phyloP scores from a whole-genome alignment of 2,329 filamentous ascomycete species.

The Aspergillus japonicus region DNA sequence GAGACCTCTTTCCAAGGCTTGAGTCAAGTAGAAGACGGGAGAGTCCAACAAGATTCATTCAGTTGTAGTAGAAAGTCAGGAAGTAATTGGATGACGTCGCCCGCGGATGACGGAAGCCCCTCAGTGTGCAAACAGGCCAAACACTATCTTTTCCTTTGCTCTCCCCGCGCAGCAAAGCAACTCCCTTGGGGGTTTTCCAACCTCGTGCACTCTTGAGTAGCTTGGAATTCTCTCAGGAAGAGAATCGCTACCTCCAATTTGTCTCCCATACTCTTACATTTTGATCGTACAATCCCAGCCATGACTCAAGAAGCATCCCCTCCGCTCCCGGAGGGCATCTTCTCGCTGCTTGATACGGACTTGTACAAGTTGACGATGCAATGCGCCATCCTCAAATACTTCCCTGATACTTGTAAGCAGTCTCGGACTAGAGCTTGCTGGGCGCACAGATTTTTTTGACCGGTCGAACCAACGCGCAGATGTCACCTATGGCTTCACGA shows the following conservation, averaged over 20 bases:
- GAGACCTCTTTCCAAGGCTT: neutral
- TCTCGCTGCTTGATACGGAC: constrained; percentile 78
- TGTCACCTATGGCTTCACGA: constrained; percentile 92
- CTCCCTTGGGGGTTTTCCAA: constrained; percentile 8
- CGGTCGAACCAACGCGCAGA: constrained; percentile 36
- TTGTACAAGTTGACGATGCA: constrained; percentile 99
- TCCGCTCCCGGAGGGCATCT: constrained; percentile 64
- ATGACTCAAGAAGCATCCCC: constrained; percentile 31
- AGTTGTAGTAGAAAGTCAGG: neutral
- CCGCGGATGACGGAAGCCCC: constrained; percentile 3
- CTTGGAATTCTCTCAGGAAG: neutral
- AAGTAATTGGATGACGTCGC: neutral
- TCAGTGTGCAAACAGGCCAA: constrained; percentile 17
- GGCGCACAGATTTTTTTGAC: too few species aligned
- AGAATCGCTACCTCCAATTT: neutral
- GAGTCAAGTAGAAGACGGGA: neutral
- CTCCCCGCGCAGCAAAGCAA: constrained; percentile 11
- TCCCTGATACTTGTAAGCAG: constrained; percentile 61
- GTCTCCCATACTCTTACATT: neutral
- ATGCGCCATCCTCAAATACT: constrained; percentile 91
- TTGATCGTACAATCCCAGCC: neutral
- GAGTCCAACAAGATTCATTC: too few species aligned
- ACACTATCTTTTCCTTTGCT: constrained; percentile 5
- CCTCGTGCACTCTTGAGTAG: neutral
- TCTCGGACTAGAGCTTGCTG: too few species aligned